Conservation (phyloP, 768 basidiomycete species). For the Boletus reticulatus region DNA sequence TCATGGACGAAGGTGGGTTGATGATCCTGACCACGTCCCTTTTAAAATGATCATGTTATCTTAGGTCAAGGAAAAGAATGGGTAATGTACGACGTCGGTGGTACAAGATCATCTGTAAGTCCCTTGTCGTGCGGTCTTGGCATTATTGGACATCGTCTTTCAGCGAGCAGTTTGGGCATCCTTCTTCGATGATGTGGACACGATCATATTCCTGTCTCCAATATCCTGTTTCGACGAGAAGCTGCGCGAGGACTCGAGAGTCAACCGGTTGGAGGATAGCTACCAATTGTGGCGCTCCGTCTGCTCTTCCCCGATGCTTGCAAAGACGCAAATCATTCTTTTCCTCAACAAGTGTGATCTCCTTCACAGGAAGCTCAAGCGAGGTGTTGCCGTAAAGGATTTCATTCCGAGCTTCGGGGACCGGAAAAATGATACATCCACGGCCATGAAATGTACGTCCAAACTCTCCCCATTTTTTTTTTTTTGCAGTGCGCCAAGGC, state of each 20-base stretch:
- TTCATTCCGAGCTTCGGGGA: conserved; percentile 74
- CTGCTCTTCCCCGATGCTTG: conserved; percentile 62
- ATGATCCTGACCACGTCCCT: neutral
- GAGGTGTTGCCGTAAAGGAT: conserved; percentile 64
- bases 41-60: neutral
- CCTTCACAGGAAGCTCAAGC: conserved; percentile 66
- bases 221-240: conserved; percentile 84
- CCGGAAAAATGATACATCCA: conserved; percentile 64
- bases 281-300: conserved; percentile 76
- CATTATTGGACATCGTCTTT: conserved; percentile 10
- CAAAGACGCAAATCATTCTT: conserved; percentile 49
- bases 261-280: conserved; percentile 79
- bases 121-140: neutral
- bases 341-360: conserved; percentile 74
- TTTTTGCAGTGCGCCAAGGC: neutral
- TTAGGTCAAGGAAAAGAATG: conserved; percentile 68
- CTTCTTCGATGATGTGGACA: conserved; percentile 79
- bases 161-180: conserved; percentile 77
- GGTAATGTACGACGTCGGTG: conserved; percentile 82
- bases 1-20: conserved; percentile 58
- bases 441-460: conserved; percentile 67
- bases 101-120: conserved; percentile 62
- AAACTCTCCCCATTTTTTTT: neutral
- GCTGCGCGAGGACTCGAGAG: conserved; percentile 62
- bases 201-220: conserved; percentile 74